phyloP scores from a whole-genome alignment of 139 green algal species.

The Volvox reticuliferus region DNA sequence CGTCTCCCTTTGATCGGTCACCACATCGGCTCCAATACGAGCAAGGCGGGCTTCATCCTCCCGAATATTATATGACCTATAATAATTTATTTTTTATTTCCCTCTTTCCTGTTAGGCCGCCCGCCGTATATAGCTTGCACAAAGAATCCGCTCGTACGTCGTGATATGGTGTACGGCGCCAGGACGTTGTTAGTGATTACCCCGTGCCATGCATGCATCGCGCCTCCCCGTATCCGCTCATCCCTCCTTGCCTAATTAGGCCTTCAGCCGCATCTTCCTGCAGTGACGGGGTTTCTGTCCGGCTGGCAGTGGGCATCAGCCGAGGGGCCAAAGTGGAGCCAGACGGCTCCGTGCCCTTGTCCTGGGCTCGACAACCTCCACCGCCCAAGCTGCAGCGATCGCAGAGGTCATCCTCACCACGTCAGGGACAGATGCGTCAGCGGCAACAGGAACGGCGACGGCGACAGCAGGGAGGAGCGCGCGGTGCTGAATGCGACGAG shows the following conservation, averaged over 20 bases:
- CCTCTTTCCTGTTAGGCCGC: too few relatives aligned
- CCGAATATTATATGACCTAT: too few relatives aligned
- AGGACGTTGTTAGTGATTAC: too few relatives aligned
- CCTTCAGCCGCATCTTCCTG: not conserved
- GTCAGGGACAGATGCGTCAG: not conserved
- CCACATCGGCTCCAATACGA: too few relatives aligned
- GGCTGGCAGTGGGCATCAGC: slow-evolving; percentile 17
- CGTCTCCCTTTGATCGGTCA: too few relatives aligned
- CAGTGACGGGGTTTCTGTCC: not conserved
- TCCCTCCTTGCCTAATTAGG: not conserved
- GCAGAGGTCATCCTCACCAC: not conserved
- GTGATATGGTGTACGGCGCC: too few relatives aligned
- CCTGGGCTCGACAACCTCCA: not conserved
- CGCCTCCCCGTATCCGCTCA: not conserved
- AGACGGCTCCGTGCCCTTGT: slow-evolving; percentile 13
- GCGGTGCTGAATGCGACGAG: not conserved
- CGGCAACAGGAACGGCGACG: not conserved
- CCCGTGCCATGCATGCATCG: too few relatives aligned
- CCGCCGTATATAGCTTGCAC: too few relatives aligned
- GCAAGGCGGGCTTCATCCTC: too few relatives aligned
- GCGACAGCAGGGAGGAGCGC: not conserved
- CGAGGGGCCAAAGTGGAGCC: not conserved
- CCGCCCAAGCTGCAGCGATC: not conserved
- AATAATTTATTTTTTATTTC: too few relatives aligned
- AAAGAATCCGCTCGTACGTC: too few relatives aligned